These are phyloP conservation scores for Microcera coccophila DNA, from an alignment of 2,329 filamentous ascomycete genomes.

Conservation along the genomic window DNA sequence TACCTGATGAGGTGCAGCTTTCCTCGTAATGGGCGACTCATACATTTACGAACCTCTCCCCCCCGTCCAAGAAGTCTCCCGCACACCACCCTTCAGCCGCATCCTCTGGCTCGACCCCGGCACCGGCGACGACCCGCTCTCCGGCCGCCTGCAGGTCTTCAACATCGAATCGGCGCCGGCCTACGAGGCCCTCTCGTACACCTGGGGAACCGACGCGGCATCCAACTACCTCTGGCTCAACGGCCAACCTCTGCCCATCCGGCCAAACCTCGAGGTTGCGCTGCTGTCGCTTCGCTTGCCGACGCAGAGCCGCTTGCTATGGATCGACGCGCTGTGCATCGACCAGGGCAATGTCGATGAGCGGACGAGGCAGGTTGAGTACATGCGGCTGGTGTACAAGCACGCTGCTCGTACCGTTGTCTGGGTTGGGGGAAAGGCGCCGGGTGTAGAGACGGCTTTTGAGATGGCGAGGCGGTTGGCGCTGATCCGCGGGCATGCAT, in stretches of 20 bases:
- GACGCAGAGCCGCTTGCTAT: neutral
- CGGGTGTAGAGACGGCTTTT: neutral
- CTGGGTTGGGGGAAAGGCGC: conserved; percentile 1
- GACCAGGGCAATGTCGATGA: neutral
- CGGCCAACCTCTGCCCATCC: neutral
- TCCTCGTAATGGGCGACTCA: neutral
- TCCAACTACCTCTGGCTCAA: conserved; percentile 1
- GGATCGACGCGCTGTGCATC: conserved; percentile 4
- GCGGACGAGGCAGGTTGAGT: conserved; percentile 1
- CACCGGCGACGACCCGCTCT: conserved; percentile 10
- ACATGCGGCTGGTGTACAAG: conserved; percentile 3
- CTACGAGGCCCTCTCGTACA: conserved; percentile 16
- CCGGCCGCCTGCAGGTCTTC: conserved; percentile 7
- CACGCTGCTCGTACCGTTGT: neutral
- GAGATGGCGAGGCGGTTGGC: neutral
- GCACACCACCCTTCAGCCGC: conserved; percentile 10
- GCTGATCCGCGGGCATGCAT: neutral
- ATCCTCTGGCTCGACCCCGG: conserved; percentile 10
- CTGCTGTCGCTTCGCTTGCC: neutral
- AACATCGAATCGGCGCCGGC: conserved; percentile 8
- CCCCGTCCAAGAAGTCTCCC: conserved; percentile 3
- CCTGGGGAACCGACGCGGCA: conserved; percentile 9
- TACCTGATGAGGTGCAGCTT: no score
- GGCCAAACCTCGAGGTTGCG: neutral
- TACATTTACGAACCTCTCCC: conserved; percentile 11